Evolutionary conservation across 2,329 filamentous ascomycete genomes (phyloP), one percentile per base, ranked within the genome.

Genomic region (Tolypocladium sp.): DNA sequence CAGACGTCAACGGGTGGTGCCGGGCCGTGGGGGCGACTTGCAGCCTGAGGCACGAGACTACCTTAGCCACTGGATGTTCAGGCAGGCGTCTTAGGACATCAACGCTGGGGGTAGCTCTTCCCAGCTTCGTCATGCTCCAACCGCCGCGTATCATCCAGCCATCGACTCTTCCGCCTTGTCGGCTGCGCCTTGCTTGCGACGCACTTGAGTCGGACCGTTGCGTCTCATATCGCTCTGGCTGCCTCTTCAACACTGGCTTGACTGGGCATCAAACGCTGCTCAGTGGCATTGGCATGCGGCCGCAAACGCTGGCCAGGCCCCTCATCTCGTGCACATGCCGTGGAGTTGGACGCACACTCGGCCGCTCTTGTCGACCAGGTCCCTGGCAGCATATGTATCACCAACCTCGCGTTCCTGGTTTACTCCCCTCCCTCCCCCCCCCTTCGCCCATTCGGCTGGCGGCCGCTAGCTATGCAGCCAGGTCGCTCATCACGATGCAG

Each of bases 11-110:
- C 37, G 35, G 57, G 51, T 25, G 49, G 37, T 52, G 49, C 27
- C 49, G 49, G 49, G 27, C 49, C 22, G 44, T 20, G 15, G 25
- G 22, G 25, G 33, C 15, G 27, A n/a, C 46, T 40, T 30, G 44
- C 56, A 33, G 55, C 58, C 58, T 59, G 35, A 57, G 54, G 58
- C 58, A 59, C 41, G 3, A 51, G 44, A 20, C 44, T n/a, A n/a
- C n/a, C n/a, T 33, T 46, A 17, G 25, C 25, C 25, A 13, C 25
- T 30, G 25, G 30, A 6, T 30, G 42, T 9, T 25, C 22, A 12
- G 44, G 25, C 44, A 22, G 44, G 12, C 44, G 44, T 30, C 44
- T 49, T 30, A 30, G 44, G 44, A 46, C 22, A 33, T 33, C 30
- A 33, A 33, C 30, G 30, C 30, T 33, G 8, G 30, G 30, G 35